Evolutionary conservation across 345 rosid species (phyloP), one percentile per base, ranked within the genome.

Genomic region (Populus ilicifolia): DNA sequence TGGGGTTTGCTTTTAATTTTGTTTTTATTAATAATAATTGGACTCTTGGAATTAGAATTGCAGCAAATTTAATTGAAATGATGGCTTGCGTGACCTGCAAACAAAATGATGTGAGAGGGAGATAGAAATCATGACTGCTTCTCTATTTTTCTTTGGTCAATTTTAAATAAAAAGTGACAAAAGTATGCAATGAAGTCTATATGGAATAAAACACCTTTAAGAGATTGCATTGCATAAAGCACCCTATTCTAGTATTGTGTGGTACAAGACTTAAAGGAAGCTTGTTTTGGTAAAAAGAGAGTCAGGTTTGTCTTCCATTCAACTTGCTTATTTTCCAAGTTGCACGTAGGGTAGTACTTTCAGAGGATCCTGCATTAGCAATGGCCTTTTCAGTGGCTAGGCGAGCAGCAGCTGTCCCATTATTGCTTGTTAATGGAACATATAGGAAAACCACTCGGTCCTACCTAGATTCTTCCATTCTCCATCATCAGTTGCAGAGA

Each of bases 341-440:
- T 79, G 41, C 56, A 30, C 87, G 70, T 82, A 96, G 99, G 90
- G 84, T 93, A 77, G 80, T 96, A 33, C 97, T 93, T 78, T 91
- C 99, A 13, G 99, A 96, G 86, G 99, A 96, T 88, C 95, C 94
- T 85, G 97, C 99, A 72, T 83, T 96, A 79, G 98, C 98, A 78
- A 96, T 96, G 99, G 99, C 98, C 69, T 93, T 96, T 83, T 94
- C 99, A 61, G 99, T 92, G 78, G 89, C 97, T 61, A 88, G 98
- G 63, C 88, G 98, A 83, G 98, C 99, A 80, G 97, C 99, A 79
- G 98, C 97, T 76, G 93, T 94, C 64, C 99, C 99, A 23, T 71
- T 91, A 56, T 89, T 96, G 77, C 99, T 96, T 66, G 98, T 94
- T 59, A 96, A 96, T 88, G 99, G 99, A 86, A 96, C 99, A 41